Base-by-base conservation (phyloP, 179 eudicot genomes). In the Kewa caespitosa region DNA sequence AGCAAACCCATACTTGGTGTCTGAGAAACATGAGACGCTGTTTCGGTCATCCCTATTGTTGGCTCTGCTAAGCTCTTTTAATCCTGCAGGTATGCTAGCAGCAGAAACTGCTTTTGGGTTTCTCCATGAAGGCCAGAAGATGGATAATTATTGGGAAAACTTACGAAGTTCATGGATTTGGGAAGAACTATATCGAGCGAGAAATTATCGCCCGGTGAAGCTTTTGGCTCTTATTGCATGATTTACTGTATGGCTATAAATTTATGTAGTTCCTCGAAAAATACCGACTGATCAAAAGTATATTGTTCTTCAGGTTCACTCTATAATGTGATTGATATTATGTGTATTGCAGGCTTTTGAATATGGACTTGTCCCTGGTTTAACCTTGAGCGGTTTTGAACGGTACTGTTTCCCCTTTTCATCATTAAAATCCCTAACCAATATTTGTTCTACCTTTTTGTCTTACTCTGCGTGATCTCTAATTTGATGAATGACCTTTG, bases 101-200 rank as follows among this genome's bases (percentile, higher is more conserved):
- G 99, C 97, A 69, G 99, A 95, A 81, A 84, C 94, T 86, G 89
- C 90, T 66, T 95, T 93, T 76, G 80, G 73, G 70, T 80, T 76
- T 76, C 86, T 95, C 38, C 89, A 88, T 75, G 89, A 90, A 73
- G 92, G 90, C 73, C 80, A 77, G 60, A 62, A 76, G 76, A 87
- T 91, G 92, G 94, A 89, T 48, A 73, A 76, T 2, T 95, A 89
- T 76, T 95, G 98, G 98, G 89, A 91, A 72, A 85, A 78, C 69
- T 85, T 95, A 76, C 83, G 80, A 76, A 90, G 76, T 60, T 95
- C 99, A 70, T 95, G 99, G 99, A 79, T 95, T 80, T 95, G 97
- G 99, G 88, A 91, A 77, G 98, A 95, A 81, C 96, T 95, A 75
- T 76, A 88, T 50, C 69, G 46, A 71, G 98, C 94, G 33, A 87